Conservation (phyloP, 495 filamentous ascomycete genomes). For the Pyrenula aspistea region DNA sequence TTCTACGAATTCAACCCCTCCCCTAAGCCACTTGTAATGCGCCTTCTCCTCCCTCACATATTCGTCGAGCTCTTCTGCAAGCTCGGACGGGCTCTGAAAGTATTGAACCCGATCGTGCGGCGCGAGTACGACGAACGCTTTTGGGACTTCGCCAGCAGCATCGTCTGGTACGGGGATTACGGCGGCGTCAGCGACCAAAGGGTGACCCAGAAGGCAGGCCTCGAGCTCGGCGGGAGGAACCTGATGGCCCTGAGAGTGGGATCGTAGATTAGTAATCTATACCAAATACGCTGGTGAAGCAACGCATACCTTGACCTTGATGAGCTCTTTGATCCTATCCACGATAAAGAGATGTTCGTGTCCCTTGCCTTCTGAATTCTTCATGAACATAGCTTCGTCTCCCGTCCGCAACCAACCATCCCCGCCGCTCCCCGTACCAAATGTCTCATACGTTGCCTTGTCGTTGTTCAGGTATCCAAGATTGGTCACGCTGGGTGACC, state of each 20-base stretch:
- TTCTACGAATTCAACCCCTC: constrained; percentile 68
- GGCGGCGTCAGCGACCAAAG: constrained; percentile 70
- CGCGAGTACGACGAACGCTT: constrained; percentile 69
- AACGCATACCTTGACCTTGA: constrained; percentile 72
- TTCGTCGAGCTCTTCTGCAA: constrained; percentile 55
- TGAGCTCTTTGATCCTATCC: constrained; percentile 85
- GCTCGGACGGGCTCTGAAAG: background rate
- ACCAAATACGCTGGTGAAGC: background rate
- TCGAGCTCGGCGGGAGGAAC: constrained; percentile 88
- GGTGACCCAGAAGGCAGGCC: constrained; percentile 76
- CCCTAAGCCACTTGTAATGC: constrained; percentile 80
- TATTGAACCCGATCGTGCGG: constrained; percentile 45
- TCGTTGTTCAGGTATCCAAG: constrained; percentile 80
- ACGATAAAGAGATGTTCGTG: constrained; percentile 75
- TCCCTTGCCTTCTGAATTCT: constrained; percentile 37
- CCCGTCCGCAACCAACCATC: constrained; percentile 71
- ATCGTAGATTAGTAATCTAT: background rate
- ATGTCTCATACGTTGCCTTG: constrained; percentile 70
- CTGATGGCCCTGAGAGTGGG: constrained; percentile 57
- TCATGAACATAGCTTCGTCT: constrained; percentile 65
- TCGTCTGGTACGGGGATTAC: constrained; percentile 74
- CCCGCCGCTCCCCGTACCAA: constrained; percentile 52
- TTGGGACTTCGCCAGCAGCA: constrained; percentile 68
- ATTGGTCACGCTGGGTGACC: constrained; percentile 57
- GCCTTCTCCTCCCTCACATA: constrained; percentile 77